These are phyloP conservation scores for Trichocladium uniseriatum DNA, from an alignment of 495 filamentous ascomycete species.

Conservation along the genomic window DNA sequence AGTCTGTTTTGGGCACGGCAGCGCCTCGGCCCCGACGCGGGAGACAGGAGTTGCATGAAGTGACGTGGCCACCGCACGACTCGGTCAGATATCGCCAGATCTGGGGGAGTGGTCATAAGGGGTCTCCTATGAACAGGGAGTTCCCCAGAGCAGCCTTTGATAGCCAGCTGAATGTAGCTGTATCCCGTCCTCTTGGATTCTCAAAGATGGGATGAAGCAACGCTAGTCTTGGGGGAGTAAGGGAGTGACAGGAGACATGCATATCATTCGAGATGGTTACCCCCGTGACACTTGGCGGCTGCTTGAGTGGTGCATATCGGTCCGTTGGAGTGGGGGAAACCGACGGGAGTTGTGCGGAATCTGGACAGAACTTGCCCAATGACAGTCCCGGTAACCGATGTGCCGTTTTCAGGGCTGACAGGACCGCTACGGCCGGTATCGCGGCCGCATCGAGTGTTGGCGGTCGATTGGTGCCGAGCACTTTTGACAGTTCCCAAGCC, in stretches of 20 bases:
- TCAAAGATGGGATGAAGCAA: no score
- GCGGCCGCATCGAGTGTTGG: no score
- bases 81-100: not conserved
- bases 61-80: constrained; percentile 4
- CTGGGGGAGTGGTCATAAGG: not conserved
- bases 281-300: not conserved
- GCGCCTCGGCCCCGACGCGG: not conserved
- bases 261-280: no score
- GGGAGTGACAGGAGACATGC: no score
- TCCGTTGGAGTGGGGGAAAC: no score
- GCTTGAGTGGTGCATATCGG: no score
- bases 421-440: not conserved
- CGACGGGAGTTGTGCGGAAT: no score
- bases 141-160: not conserved
- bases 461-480: not conserved
- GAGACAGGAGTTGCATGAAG: not conserved
- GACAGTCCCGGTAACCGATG: not conserved
- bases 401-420: not conserved
- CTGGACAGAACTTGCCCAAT: no score
- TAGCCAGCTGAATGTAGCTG: not conserved
- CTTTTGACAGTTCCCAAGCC: not conserved
- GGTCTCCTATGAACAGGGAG: not conserved
- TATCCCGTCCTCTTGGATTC: no score
- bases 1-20: not conserved
- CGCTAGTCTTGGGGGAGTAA: no score